Evolutionary conservation across 2,329 filamentous ascomycete species (phyloP).

Genomic region (Ceratocystis diversiconidia): DNA sequence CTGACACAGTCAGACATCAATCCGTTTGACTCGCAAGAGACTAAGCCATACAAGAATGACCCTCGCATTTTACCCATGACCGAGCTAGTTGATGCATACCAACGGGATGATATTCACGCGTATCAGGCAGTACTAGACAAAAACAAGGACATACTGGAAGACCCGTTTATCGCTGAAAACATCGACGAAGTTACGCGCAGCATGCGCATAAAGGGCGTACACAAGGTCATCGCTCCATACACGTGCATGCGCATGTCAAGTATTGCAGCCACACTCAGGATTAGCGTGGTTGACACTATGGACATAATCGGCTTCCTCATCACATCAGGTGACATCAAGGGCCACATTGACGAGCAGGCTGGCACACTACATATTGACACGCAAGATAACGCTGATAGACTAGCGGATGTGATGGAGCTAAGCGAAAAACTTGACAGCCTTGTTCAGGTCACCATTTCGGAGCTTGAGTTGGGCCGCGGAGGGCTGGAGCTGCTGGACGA

Average conservation of each 20-base stretch:
- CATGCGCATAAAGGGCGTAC: constrained; percentile 89
- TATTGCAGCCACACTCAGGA: constrained; percentile 77
- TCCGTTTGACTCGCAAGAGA: constrained; percentile 96
- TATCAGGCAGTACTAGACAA: constrained; percentile 80
- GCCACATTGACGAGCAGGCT: constrained; percentile 76
- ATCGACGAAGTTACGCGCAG: constrained; percentile 97
- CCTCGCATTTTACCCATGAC: constrained; percentile 95
- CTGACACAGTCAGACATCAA: constrained; percentile 98
- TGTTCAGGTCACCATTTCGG: constrained; percentile 59
- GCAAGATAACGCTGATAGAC: constrained; percentile 57
- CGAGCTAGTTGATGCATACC: constrained; percentile 89
- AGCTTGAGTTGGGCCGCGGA: constrained; percentile 39
- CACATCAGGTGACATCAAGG: constrained; percentile 72
- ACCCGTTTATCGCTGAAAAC: constrained; percentile 95
- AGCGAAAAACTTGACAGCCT: constrained; percentile 54
- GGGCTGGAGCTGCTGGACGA: constrained; percentile 2
- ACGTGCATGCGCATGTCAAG: constrained; percentile 78
- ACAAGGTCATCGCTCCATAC: constrained; percentile 90
- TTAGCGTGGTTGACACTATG: constrained; percentile 72
- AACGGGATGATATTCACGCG: constrained; percentile 80
- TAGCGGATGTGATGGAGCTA: constrained; percentile 60
- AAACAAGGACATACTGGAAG: constrained; percentile 77
- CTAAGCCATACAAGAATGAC: constrained; percentile 93
- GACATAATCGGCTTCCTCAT: constrained; percentile 95
- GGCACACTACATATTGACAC: constrained; percentile 72